Base-by-base conservation (phyloP, 495 filamentous ascomycete species). In the Filosporella fistucella region DNA sequence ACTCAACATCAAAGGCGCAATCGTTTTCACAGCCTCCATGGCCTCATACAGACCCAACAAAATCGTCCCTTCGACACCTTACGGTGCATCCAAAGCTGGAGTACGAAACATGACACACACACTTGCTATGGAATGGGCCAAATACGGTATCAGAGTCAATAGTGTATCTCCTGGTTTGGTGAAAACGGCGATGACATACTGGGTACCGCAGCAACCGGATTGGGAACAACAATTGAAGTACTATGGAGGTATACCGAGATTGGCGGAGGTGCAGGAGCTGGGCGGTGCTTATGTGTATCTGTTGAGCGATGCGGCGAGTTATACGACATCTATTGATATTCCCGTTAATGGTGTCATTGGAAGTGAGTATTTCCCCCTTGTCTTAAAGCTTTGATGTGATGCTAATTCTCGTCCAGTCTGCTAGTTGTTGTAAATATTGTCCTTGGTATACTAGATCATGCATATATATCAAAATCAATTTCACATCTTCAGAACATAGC, bases 21-120 rank as follows among this genome's bases (percentile, higher is more conserved):
- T 55, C 21, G 47, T 55, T 20, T 50, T 55, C 46, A 50, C 42
- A 6, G 41, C 52, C 20, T 55, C 52, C 7, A 53, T 53, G 36
- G 44, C 50, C 9, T 42, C 50, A 20, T 43, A 47, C 44, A 22
- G 26, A 24, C 36, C 43, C 22, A 53, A 42, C 30, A 47, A 34
- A 24, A 17, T 8, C 16, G 36, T 36, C 11, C 35, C 43, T 16
- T 42, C 42, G 0, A 33, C 52, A 10, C 42, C 40, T 2, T 95
- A 95, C 64, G 84, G 88, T n/a, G 89, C 91, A 0, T 81, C 79
- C 54, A 95, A 95, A 65, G 89, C 87, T 21, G 91, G 84, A 3
- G 78, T 96, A 2, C 78, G 78, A 17, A 86, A 91, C 64, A 63
- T 95, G 45, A 94, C 89, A 28, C 95, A 94, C 61, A 80, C 84